A percentile compares a stretch with the other conserved stretches of the same genome.
These are phyloP conservation scores for Pseudopyrenochaeta lycopersici DNA, from an alignment of 2,329 filamentous ascomycete genomes.

Conservation along the genomic window DNA sequence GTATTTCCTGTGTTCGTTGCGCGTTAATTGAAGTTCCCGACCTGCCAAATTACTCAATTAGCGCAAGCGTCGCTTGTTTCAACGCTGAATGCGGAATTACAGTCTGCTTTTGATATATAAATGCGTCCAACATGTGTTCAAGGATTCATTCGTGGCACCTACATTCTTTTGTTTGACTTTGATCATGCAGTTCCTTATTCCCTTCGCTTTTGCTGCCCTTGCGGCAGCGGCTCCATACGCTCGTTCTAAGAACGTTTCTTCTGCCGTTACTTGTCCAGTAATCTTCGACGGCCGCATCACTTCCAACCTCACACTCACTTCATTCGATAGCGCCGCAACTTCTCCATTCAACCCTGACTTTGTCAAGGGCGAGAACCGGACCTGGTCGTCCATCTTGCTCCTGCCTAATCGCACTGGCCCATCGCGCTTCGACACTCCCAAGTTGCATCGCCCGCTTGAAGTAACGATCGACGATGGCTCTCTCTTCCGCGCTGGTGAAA, in stretches of 20 bases:
- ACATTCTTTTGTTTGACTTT: not conserved
- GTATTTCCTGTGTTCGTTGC: not conserved
- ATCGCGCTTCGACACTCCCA: conserved; percentile 28
- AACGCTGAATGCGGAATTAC: too few species aligned
- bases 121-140: too few species aligned
- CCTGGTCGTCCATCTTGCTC: conserved; percentile 34
- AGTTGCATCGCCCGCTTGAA: conserved; percentile 25
- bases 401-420: conserved; percentile 14
- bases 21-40: too few species aligned
- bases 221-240: not conserved
- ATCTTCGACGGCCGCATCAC: conserved; percentile 41
- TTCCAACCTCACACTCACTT: conserved; percentile 23
- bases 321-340: conserved; percentile 26
- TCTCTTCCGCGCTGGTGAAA: conserved; percentile 26
- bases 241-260: too few species aligned
- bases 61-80: too few species aligned
- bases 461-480: conserved; percentile 36
- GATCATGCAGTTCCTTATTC: not conserved
- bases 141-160: too few species aligned
- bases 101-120: too few species aligned
- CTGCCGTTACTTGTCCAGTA: conserved; percentile 32
- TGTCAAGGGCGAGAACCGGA: conserved; percentile 38
- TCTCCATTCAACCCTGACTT: conserved; percentile 28
- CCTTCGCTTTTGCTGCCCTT: not conserved
- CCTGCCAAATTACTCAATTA: not conserved